These are phyloP conservation scores for Boletus mariae DNA, from an alignment of 1,284 basidiomycete genomes.

Conservation along the genomic window DNA sequence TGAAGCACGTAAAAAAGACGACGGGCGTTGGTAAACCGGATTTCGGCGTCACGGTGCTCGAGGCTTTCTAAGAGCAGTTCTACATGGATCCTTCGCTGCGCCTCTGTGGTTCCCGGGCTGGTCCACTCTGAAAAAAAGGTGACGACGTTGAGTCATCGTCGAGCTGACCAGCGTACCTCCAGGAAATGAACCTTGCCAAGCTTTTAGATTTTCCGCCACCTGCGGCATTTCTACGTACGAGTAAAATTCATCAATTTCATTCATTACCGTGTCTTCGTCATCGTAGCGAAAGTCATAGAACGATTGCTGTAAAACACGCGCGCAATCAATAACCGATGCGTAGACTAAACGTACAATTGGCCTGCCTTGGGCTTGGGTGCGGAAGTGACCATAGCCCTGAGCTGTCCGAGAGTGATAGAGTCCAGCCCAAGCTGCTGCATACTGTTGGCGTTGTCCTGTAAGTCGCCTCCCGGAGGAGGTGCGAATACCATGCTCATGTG, in stretches of 20 bases:
- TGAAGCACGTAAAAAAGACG: slow-evolving; percentile 87
- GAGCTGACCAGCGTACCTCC: slow-evolving; percentile 49
- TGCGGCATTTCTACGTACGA: slow-evolving; percentile 95
- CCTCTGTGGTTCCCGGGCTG: slow-evolving; percentile 47
- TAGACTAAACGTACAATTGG: slow-evolving; percentile 10
- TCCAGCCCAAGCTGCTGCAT: slow-evolving; percentile 44
- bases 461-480: slow-evolving; percentile 24
- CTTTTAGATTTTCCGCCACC: slow-evolving; percentile 82
- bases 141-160: neutral
- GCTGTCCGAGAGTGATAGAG: slow-evolving; percentile 79
- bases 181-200: slow-evolving; percentile 81
- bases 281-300: slow-evolving; percentile 90
- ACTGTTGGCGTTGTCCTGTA: slow-evolving; percentile 19
- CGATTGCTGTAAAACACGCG: slow-evolving; percentile 56
- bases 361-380: slow-evolving; percentile 74
- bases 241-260: slow-evolving; percentile 98
- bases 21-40: slow-evolving; percentile 83
- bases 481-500: slow-evolving; percentile 30
- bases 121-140: slow-evolving; percentile 67
- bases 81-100: slow-evolving; percentile 67
- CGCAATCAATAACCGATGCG: slow-evolving; percentile 12
- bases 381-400: slow-evolving; percentile 68
- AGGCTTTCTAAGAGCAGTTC: slow-evolving; percentile 80
- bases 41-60: slow-evolving; percentile 81
- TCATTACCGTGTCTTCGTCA: slow-evolving; percentile 92